These are phyloP conservation scores for Paecilomyces dactylethromorphus DNA, from an alignment of 2,329 filamentous ascomycete species.

Conservation along the genomic window DNA sequence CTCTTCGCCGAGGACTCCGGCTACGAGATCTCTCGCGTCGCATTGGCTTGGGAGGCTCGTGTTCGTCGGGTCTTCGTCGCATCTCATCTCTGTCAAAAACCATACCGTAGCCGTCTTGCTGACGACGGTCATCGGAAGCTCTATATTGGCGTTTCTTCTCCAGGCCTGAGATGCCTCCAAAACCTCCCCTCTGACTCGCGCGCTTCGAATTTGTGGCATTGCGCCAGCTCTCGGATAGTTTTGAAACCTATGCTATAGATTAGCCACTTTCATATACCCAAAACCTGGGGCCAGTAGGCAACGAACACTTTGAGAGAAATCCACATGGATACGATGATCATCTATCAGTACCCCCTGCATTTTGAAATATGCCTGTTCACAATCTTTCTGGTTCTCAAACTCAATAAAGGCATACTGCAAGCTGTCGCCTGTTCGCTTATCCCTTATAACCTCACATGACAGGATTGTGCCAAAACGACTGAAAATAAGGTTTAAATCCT, in stretches of 20 bases:
- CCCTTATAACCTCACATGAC: constrained; percentile 91
- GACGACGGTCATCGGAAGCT: constrained; percentile 49
- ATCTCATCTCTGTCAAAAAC: constrained; percentile 72
- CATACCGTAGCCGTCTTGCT: constrained; percentile 61
- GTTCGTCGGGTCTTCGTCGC: constrained; percentile 34
- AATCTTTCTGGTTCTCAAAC: constrained; percentile 85
- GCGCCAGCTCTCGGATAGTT: constrained; percentile 84
- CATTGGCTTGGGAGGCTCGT: constrained; percentile 11
- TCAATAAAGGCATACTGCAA: constrained; percentile 98
- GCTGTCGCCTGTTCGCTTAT: constrained; percentile 89
- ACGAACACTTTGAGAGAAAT: constrained; percentile 92
- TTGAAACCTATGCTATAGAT: constrained; percentile 48
- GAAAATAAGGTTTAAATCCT: constrained; percentile 93
- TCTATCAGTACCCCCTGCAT: constrained; percentile 98
- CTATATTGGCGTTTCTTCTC: constrained; percentile 90
- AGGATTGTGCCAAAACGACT: constrained; percentile 92
- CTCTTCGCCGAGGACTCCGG: constrained; percentile 40
- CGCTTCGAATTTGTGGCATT: constrained; percentile 78
- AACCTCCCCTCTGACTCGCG: constrained; percentile 62
- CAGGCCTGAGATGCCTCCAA: constrained; percentile 80
- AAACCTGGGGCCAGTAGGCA: not conserved
- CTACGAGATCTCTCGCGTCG: constrained; percentile 27
- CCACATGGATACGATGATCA: constrained; percentile 94
- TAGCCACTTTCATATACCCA: constrained; percentile 11
- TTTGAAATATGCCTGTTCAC: constrained; percentile 94